phyloP scores from a whole-genome alignment of 805 yeast genomes.

The Yarrowia sp. region DNA sequence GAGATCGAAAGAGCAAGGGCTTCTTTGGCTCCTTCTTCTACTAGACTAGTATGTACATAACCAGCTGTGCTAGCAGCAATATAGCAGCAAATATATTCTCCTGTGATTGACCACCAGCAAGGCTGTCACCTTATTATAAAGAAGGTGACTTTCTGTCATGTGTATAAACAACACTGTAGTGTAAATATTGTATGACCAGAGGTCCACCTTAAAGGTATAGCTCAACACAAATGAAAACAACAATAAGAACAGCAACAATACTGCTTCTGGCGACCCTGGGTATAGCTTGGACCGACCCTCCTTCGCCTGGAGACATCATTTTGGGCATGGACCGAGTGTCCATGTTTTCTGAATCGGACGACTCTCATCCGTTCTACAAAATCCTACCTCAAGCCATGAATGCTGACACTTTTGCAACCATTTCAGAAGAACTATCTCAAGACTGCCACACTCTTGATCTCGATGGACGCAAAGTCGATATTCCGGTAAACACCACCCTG shows the following conservation, averaged over 20 bases:
- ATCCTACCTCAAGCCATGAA: conserved; percentile 9
- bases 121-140: no score
- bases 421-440: background rate
- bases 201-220: background rate
- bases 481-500: conserved; percentile 30
- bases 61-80: conserved; percentile 21
- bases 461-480: conserved; percentile 22
- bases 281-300: background rate
- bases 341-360: background rate
- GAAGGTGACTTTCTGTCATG: no score
- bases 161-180: background rate
- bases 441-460: conserved; percentile 1
- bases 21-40: conserved; percentile 19
- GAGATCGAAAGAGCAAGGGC: conserved; percentile 44
- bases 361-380: conserved; percentile 15
- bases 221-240: background rate
- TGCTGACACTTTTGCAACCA: background rate
- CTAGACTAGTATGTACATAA: conserved; percentile 24
- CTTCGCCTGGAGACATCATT: background rate
- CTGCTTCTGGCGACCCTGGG: background rate
- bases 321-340: conserved; percentile 6
- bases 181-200: background rate
- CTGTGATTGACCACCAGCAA: background rate
- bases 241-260: background rate
- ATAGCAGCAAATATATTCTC: background rate